A percentile compares a stretch with the other conserved stretches of the same genome.
Conservation (phyloP, 139 green algal species). For the Micromonas pusilla region DNA sequence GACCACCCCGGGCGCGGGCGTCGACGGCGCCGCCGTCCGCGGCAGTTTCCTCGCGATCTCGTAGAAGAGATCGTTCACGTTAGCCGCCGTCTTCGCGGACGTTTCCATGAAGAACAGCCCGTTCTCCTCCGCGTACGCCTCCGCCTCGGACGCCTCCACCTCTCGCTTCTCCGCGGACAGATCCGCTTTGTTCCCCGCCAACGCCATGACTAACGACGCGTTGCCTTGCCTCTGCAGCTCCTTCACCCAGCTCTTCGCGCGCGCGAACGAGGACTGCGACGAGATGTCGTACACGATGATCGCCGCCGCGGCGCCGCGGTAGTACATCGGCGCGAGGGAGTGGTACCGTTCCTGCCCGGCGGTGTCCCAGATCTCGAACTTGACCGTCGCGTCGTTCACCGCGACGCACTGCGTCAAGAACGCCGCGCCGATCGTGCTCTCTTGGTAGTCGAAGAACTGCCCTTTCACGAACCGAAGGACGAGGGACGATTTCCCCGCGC, state of each 20-base stretch:
- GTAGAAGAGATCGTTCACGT: constrained; percentile 55
- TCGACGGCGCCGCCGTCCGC: not conserved
- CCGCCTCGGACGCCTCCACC: constrained; percentile 52
- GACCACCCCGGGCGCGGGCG: not conserved
- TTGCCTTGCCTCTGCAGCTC: constrained; percentile 78
- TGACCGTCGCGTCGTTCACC: constrained; percentile 75
- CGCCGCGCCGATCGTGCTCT: constrained; percentile 93
- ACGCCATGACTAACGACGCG: constrained; percentile 86
- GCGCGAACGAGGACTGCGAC: constrained; percentile 67
- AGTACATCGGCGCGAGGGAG: constrained; percentile 98
- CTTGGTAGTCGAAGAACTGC: constrained; percentile 95
- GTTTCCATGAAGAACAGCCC: constrained; percentile 82
- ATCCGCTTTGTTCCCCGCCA: constrained; percentile 97
- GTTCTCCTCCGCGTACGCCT: constrained; percentile 77
- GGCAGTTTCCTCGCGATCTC: constrained; percentile 26
- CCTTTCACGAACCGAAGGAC: constrained; percentile 94
- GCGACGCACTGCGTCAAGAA: constrained; percentile 96
- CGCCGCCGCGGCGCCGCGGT: constrained; percentile 87
- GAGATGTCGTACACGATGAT: constrained; percentile 87
- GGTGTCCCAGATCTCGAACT: constrained; percentile 99
- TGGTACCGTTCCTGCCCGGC: constrained; percentile 97
- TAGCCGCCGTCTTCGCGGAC: constrained; percentile 75
- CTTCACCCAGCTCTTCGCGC: constrained; percentile 86
- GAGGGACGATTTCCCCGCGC: constrained; percentile 84
- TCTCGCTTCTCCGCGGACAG: constrained; percentile 56